Evolutionary conservation across 257 asterid species (phyloP).

Genomic region (Solanum bulbocastanum): DNA sequence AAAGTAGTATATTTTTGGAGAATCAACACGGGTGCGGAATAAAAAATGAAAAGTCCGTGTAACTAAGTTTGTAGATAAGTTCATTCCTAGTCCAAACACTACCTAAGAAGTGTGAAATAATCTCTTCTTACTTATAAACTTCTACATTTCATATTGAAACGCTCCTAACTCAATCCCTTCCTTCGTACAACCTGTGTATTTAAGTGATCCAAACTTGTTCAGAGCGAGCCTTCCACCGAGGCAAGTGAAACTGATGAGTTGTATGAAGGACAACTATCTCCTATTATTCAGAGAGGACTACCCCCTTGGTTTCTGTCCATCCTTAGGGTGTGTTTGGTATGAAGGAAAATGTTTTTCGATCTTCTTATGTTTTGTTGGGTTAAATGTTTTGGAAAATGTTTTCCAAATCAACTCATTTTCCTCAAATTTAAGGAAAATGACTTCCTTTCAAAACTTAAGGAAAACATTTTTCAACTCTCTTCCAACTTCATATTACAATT

Average conservation of each 20-base stretch:
- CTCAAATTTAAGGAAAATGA: no score
- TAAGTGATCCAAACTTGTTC: neutral
- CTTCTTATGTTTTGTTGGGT: no score
- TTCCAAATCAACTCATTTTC: no score
- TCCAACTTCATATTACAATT: no score
- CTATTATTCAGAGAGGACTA: no score
- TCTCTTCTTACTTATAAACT: neutral
- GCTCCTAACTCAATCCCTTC: neutral
- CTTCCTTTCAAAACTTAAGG: no score
- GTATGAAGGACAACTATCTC: neutral
- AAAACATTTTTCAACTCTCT: no score
- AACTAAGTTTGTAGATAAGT: neutral
- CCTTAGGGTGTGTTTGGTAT: neutral
- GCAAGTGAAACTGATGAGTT: neutral
- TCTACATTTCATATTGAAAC: neutral
- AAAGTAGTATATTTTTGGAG: no score
- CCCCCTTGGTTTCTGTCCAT: neutral
- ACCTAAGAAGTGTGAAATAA: neutral
- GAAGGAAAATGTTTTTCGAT: no score
- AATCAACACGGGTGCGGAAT: no score
- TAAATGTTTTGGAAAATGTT: no score
- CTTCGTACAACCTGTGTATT: neutral
- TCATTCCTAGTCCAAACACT: neutral
- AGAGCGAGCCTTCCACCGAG: neutral
- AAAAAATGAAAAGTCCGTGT: no score